Evolutionary conservation across 2,329 filamentous ascomycete species (phyloP), one percentile per base, ranked within the genome.

Genomic region (Tolypocladium ovalisporum): DNA sequence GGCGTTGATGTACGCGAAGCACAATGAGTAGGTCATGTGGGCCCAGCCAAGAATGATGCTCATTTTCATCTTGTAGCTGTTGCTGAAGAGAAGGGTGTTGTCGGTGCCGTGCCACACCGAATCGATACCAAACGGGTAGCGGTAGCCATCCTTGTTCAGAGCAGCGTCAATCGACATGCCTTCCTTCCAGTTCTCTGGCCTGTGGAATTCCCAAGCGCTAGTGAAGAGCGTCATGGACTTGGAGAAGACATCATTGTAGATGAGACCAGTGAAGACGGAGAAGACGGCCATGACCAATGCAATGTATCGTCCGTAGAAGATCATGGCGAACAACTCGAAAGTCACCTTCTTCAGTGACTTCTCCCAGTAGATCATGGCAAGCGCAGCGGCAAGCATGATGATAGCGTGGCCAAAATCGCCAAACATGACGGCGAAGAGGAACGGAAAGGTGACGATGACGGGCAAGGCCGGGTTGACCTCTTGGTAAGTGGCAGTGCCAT

Each of bases 1-100:
- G 54, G 91, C 93, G 70, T 99, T 99, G 79, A 96, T 83, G 68
- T 89, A 94, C 29, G 94, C 87, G 69, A 96, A 87, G 77, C 89
- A 92, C 52, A 99, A 84, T 22, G 94, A 97, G 76, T 96, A 99
- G 3, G 94, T 99, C 94, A 99, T 99, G 77, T 97, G 92, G 59
- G 84, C 84, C 94, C 95, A 99, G 72, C 95, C 94, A 63, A 99
- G 82, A 63, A 99, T 84, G 70, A 99, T 97, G 78, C 90, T 95
- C 76, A 99, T 89, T 81, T 99, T 99, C 94, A 99, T 99, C 86
- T 99, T 99, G 82, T 94, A 95, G 74, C 89, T 95, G 87, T 99
- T 99, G 71, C 85, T 88, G 77, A 99, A 99, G 54, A 99, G 82
- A 24, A 99, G 81, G 60, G 95, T 88, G 67, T 99, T 99, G 67